Base-by-base conservation (phyloP, 306 rosid species). In the Lathyrus tuberosus region DNA sequence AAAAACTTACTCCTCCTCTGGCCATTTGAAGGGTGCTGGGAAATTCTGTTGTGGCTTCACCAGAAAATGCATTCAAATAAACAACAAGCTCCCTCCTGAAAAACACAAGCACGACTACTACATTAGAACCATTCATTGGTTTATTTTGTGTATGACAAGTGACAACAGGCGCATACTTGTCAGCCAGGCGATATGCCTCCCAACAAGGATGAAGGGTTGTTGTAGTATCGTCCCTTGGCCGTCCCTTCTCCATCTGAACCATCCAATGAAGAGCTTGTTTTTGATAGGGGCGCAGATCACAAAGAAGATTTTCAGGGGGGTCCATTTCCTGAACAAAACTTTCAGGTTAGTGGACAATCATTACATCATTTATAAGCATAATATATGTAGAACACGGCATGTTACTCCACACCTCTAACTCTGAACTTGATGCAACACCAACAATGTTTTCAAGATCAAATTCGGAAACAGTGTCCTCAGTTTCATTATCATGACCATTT, bases 1-100 rank as follows among this genome's bases (percentile, higher is more conserved):
- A 71, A 67, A 80, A 77, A 79, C 91, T 43, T 90, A 93, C 98
- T 73, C 97, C 98, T 84, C 98, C 97, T 85, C 84, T 89, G 61
- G 97, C 93, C 86, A 93, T 93, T 74, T 86, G 84, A 76, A 90
- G 97, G 77, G 98, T 83, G 86, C 98, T 93, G 16, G 98, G 98
- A 81, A 93, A 90, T 79, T 88, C 93, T 64, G 79, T 78, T 6
- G 97, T 81, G 31, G 97, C 98, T 70, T 93, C 89, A 10, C 98
- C 98, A 62, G 98, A 93, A 84, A 93, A 93, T 70, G 88, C 88
- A 79, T 93, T 93, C 85, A 90, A 73, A 78, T 90, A 93, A 77
- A 93, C 70, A 78, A 84, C 63, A 63, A 38, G 80, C 75, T 85
- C 90, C 82, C 96, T 86, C 95, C 98, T 92, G 65, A 62, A 65